Evolutionary conservation across 768 basidiomycete species (phyloP), one percentile per base, ranked within the genome.

Genomic region (Austroboletus festivus): DNA sequence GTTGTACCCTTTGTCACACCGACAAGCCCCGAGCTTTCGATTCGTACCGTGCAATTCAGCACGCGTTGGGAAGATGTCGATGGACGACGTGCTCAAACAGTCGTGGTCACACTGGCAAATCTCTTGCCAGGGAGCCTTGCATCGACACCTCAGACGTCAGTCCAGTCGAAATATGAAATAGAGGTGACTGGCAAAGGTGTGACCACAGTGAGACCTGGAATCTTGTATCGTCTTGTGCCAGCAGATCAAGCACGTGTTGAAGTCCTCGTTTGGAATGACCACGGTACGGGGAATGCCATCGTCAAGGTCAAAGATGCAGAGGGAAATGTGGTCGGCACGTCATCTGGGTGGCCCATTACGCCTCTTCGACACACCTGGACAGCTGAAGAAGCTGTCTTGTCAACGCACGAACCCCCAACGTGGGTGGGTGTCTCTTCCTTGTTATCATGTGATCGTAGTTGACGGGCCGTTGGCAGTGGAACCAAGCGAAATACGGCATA

Each of bases 81-180:
- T 22, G 66, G 64, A 3, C 57, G 58, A 41, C 71, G 70, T 21
- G 72, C 71, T 4, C 79, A 81, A 53, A 71, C 70, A 0, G 72
- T 82, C 0, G 75, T 78, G 38, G 71, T 82, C 34, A 79, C 77
- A 0, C 53, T 82, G 12, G 73, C 73, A 20, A 82, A 82, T 52
- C 63, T 80, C 11, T 63, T 77, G 9, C 73, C 79, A 0, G 62
- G 64, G 2, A 64, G 42, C 30, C 42, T 65, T 1, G 55, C 38
- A 2, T 43, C 58, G 2, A 62, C 66, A 0, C 53, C 48, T 3
- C 51, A 54, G 26, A 65, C 70, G 0, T 70, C 75, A 3, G 28
- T 75, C 20, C 63, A 57, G 9, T 56, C 65, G 4, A 57, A 47
- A 19, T 69, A 74, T 48, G 55, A 63, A 19, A 55, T 78, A 13